These are phyloP conservation scores for Suhomyces atakaporum DNA, from an alignment of 1,139 yeast genomes.

Conservation along the genomic window DNA sequence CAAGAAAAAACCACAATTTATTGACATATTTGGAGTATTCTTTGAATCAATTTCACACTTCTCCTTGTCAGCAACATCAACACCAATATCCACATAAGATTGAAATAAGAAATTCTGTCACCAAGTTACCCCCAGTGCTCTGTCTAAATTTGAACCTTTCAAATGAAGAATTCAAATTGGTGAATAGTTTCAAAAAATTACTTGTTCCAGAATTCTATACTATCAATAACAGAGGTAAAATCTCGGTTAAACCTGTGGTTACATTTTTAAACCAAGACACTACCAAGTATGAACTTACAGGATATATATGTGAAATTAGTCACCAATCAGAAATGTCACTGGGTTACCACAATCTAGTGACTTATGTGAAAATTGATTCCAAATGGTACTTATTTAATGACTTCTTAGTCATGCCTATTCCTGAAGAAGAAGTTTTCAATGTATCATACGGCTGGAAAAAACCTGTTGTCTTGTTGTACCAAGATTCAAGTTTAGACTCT, in stretches of 20 bases:
- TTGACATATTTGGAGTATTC: slow-evolving; percentile 26
- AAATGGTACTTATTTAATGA: slow-evolving; percentile 90
- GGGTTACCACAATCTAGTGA: slow-evolving; percentile 59
- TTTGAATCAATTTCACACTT: slow-evolving; percentile 20
- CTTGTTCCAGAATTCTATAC: slow-evolving; percentile 61
- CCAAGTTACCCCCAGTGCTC: slow-evolving; percentile 64
- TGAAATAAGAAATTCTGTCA: slow-evolving; percentile 51
- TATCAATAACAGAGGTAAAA: slow-evolving; percentile 21
- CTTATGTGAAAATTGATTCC: slow-evolving; percentile 54
- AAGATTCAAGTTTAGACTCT: slow-evolving; percentile 36
- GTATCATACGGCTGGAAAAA: slow-evolving; percentile 77
- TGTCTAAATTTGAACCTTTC: slow-evolving; percentile 60
- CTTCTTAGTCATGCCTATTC: slow-evolving; percentile 78
- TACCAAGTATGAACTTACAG: slow-evolving; percentile 58
- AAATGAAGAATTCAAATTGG: slow-evolving; percentile 46
- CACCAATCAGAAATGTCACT: slow-evolving; percentile 51
- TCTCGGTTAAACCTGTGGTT: slow-evolving; percentile 37
- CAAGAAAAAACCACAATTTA: slow-evolving; percentile 23
- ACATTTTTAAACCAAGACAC: slow-evolving; percentile 33
- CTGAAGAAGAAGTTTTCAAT: slow-evolving; percentile 73
- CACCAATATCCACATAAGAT: slow-evolving; percentile 44
- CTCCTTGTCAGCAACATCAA: slow-evolving; percentile 21
- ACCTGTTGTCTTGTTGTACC: slow-evolving; percentile 74
- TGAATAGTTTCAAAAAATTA: slow-evolving; percentile 53
- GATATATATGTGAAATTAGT: slow-evolving; percentile 68